Evolutionary conservation across 306 rosid species (phyloP).

Genomic region (Pyrus communis): DNA sequence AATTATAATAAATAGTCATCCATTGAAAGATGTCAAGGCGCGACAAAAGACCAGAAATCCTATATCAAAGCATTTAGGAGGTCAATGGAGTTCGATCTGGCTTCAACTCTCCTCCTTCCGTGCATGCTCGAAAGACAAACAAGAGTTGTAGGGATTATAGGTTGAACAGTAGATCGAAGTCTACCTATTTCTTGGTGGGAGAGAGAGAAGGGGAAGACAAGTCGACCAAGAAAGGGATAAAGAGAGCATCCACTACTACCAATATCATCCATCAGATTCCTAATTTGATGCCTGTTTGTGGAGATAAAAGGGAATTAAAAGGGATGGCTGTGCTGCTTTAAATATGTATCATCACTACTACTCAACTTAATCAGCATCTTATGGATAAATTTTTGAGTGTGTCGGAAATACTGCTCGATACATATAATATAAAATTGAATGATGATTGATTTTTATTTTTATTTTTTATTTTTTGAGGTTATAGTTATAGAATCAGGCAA

Average conservation of each 20-base stretch:
- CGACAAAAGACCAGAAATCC: not conserved
- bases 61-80: no score
- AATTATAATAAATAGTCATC: no score
- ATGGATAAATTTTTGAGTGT: no score
- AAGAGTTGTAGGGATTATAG: not conserved
- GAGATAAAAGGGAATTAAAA: constrained; percentile 13
- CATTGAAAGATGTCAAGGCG: not conserved
- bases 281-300: constrained; percentile 24
- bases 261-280: constrained; percentile 23
- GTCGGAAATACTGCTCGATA: no score
- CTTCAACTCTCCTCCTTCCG: not conserved
- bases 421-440: no score
- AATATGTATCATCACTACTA: not conserved
- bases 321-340: not conserved
- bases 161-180: not conserved
- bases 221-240: constrained; percentile 56
- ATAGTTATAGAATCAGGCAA: no score
- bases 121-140: not conserved
- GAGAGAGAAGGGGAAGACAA: constrained; percentile 22
- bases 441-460: no score
- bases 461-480: no score
- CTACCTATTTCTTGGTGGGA: not conserved
- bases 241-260: constrained; percentile 44
- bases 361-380: constrained; percentile 6
- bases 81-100: not conserved